These are phyloP conservation scores for Hordeum vulgare DNA, from an alignment of 176 grass and related monocot species.

Conservation along the genomic window DNA sequence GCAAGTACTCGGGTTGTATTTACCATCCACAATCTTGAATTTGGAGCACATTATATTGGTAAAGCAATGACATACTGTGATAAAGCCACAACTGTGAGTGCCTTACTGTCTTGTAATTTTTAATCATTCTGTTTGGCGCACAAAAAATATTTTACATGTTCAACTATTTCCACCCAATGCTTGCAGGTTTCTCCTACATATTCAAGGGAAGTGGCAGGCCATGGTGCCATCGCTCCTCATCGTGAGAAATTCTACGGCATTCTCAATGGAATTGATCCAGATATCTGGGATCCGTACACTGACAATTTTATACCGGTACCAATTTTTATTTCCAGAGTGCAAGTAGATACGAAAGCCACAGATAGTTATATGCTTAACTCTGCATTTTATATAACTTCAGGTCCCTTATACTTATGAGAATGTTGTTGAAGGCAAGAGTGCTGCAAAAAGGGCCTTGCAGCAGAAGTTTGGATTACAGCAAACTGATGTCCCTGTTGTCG, in stretches of 20 bases:
- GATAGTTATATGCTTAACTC: neutral
- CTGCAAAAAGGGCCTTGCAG: conserved; percentile 80
- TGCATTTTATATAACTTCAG: conserved; percentile 24
- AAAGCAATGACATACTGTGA: conserved; percentile 68
- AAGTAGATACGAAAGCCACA: neutral
- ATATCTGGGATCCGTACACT: conserved; percentile 64
- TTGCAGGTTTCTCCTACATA: conserved; percentile 78
- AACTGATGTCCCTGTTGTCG: conserved; percentile 69
- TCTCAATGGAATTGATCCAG: conserved; percentile 66
- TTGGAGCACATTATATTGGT: conserved; percentile 62
- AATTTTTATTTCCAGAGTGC: neutral
- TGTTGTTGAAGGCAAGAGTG: conserved; percentile 74
- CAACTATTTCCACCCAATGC: neutral
- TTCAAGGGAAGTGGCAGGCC: conserved; percentile 79
- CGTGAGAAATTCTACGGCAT: conserved; percentile 52
- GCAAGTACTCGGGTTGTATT: conserved; percentile 68
- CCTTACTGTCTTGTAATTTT: neutral
- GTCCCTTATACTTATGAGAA: conserved; percentile 75
- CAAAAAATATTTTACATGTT: neutral
- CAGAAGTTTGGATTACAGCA: conserved; percentile 67
- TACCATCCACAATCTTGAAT: conserved; percentile 98
- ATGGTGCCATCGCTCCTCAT: conserved; percentile 71
- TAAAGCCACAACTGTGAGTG: conserved; percentile 86
- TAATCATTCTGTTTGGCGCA: neutral
- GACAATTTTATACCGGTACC: conserved; percentile 51